Evolutionary conservation across 2,329 filamentous ascomycete species (phyloP).

Genomic region (Fusarium praegraminearum): DNA sequence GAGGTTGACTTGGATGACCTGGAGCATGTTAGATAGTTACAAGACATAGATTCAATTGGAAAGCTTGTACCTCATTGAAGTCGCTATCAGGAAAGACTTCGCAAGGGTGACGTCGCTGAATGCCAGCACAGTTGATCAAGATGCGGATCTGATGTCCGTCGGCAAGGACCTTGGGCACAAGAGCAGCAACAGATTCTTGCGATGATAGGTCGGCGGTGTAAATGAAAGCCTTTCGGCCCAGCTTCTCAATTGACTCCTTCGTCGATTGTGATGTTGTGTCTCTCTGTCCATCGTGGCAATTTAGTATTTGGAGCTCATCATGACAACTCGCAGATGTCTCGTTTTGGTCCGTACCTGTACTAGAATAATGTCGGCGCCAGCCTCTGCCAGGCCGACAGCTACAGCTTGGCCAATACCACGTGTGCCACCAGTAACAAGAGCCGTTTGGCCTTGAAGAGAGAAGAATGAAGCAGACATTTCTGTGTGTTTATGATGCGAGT

Average conservation of each 20-base stretch:
- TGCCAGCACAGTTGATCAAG: slow-evolving; percentile 87
- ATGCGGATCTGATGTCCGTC: slow-evolving; percentile 77
- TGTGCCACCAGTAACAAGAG: slow-evolving; percentile 68
- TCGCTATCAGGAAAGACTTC: slow-evolving; percentile 81
- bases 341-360: slow-evolving; percentile 58
- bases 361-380: slow-evolving; percentile 68
- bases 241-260: slow-evolving; percentile 69
- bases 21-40: slow-evolving; percentile 1
- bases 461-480: slow-evolving; percentile 59
- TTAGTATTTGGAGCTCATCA: neutral
- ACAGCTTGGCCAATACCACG: slow-evolving; percentile 69
- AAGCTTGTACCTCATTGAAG: slow-evolving; percentile 71
- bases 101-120: slow-evolving; percentile 82
- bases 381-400: slow-evolving; percentile 68
- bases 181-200: slow-evolving; percentile 67
- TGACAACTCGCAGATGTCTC: slow-evolving; percentile 8
- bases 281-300: slow-evolving; percentile 51
- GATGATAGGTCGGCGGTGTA: slow-evolving; percentile 78
- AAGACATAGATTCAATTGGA: neutral
- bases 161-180: slow-evolving; percentile 71
- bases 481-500: neutral
- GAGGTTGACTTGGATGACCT: slow-evolving; percentile 89
- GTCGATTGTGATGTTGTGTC: slow-evolving; percentile 63
- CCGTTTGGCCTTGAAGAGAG: slow-evolving; percentile 67
- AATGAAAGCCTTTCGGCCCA: slow-evolving; percentile 75